Evolutionary conservation across 768 basidiomycete genomes (phyloP).

Genomic region (Psilocybe subaeruginosa): DNA sequence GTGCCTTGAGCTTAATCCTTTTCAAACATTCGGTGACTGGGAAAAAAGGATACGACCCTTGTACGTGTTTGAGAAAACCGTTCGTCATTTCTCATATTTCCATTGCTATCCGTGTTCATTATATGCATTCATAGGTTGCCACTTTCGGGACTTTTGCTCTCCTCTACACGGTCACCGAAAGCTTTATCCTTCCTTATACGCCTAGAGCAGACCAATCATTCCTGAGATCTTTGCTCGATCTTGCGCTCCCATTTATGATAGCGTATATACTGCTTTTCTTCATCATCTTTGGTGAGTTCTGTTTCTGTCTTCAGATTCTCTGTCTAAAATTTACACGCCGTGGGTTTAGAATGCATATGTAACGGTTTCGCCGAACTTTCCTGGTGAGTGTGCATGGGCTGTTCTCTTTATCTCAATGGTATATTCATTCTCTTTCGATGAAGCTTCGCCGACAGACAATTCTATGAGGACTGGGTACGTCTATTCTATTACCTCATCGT

Average conservation of each 20-base stretch:
- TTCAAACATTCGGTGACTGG: not conserved
- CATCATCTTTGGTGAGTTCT: constrained; percentile 73
- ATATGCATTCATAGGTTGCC: constrained; percentile 51
- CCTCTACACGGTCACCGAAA: constrained; percentile 92
- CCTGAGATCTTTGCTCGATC: constrained; percentile 75
- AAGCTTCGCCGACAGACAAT: constrained; percentile 96
- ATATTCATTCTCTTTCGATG: constrained; percentile 1
- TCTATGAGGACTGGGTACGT: constrained; percentile 94
- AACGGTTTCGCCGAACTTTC: constrained; percentile 95
- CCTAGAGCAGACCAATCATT: constrained; percentile 73
- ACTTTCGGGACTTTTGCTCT: constrained; percentile 96
- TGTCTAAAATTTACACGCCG: not conserved
- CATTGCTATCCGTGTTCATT: constrained; percentile 28
- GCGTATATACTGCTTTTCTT: constrained; percentile 87
- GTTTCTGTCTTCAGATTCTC: not conserved
- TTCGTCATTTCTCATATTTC: constrained; percentile 35
- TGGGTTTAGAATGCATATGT: constrained; percentile 83
- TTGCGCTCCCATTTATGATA: constrained; percentile 93
- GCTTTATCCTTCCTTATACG: constrained; percentile 86
- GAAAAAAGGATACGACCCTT: constrained; percentile 65
- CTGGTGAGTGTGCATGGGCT: constrained; percentile 50
- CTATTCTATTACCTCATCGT: not conserved
- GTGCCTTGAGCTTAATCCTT: constrained; percentile 20
- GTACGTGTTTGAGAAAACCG: constrained; percentile 80
- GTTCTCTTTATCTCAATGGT: not conserved